phyloP scores from a whole-genome alignment of 2,329 filamentous ascomycete genomes.

The Fusarium sp. region DNA sequence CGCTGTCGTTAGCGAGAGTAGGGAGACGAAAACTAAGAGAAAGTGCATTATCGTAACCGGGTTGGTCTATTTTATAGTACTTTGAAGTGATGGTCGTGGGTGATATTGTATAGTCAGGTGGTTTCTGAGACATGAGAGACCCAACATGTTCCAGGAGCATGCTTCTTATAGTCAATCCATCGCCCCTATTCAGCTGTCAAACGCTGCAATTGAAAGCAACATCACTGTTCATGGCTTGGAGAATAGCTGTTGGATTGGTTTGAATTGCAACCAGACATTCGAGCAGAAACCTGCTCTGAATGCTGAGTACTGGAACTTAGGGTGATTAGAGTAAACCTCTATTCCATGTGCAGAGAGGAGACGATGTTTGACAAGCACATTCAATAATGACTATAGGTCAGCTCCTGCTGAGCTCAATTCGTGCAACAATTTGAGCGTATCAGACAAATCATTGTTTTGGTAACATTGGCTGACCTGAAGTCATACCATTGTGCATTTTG shows the following conservation, averaged over 20 bases:
- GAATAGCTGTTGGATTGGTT: not conserved
- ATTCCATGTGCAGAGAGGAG: accelerated
- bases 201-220: not conserved
- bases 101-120: not conserved
- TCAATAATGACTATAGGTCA: accelerated
- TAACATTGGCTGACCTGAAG: not conserved
- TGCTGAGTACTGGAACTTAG: accelerated
- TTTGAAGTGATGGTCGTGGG: not conserved
- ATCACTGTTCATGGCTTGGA: not conserved
- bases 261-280: not conserved
- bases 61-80: not conserved
- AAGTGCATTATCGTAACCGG: not conserved
- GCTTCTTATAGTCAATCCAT: not conserved
- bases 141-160: not conserved
- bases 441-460: not conserved
- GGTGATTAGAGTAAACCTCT: not conserved
- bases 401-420: too few species aligned
- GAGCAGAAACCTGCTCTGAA: not conserved
- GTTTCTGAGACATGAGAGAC: not conserved
- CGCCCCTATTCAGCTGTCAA: not conserved
- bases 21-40: not conserved
- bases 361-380: too few species aligned
- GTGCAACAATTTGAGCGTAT: accelerated
- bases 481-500: not conserved
- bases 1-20: slow-evolving; percentile 1